Conservation (phyloP, 805 yeast genomes). For the Pichia scutulata region DNA sequence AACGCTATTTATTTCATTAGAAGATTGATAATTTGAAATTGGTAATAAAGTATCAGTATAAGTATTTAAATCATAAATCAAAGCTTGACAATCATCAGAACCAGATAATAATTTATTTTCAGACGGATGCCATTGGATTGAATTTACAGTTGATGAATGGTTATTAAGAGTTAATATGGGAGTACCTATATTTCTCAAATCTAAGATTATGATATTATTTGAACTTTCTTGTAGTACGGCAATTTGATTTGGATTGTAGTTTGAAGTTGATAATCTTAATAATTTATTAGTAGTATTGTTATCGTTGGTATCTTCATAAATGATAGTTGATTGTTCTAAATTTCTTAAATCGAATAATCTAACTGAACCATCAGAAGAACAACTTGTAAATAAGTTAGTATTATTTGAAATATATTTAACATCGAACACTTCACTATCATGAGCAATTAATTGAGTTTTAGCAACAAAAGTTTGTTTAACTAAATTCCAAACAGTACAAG, state of each 20-base stretch:
- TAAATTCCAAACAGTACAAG: slow-evolving; percentile 95
- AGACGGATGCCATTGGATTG: slow-evolving; percentile 79
- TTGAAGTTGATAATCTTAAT: slow-evolving; percentile 68
- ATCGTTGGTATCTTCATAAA: slow-evolving; percentile 63
- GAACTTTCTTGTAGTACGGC: slow-evolving; percentile 77
- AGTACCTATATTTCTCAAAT: slow-evolving; percentile 79
- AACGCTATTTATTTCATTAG: slow-evolving; percentile 71
- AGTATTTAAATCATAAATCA: slow-evolving; percentile 54
- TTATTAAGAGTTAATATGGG: slow-evolving; percentile 68
- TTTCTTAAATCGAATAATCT: slow-evolving; percentile 85
- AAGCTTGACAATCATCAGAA: slow-evolving; percentile 65
- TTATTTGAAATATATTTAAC: slow-evolving; percentile 75
- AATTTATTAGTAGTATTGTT: slow-evolving; percentile 37
- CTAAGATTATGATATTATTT: slow-evolving; percentile 59
- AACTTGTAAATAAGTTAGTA: slow-evolving; percentile 77
- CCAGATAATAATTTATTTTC: slow-evolving; percentile 56
- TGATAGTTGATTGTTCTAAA: slow-evolving; percentile 88
- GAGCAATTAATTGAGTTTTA: slow-evolving; percentile 91
- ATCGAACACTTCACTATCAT: slow-evolving; percentile 91
- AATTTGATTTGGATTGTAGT: slow-evolving; percentile 70
- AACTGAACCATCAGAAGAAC: slow-evolving; percentile 93
- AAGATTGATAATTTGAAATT: slow-evolving; percentile 15
- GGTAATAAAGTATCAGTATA: neutral
- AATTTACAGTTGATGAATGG: slow-evolving; percentile 61
- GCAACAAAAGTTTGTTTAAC: slow-evolving; percentile 54